Evolutionary conservation across 148 eudicot genomes (phyloP).

Genomic region (Gaultheria prostrata): DNA sequence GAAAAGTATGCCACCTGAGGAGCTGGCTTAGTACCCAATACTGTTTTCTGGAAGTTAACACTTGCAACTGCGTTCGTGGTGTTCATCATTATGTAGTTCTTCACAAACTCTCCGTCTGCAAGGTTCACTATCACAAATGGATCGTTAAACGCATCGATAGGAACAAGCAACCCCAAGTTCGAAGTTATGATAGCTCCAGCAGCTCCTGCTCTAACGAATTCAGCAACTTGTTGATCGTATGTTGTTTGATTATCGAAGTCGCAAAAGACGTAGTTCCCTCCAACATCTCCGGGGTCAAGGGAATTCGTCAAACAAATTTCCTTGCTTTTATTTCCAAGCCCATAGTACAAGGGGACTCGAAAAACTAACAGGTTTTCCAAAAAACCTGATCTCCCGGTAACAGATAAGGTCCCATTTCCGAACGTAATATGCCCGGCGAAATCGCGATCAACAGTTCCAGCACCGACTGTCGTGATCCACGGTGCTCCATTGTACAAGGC

Average conservation of each 20-base stretch:
- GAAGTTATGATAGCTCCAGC: conserved; percentile 18
- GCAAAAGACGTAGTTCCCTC: conserved; percentile 27
- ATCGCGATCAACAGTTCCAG: conserved; percentile 39
- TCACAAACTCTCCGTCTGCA: conserved; percentile 19
- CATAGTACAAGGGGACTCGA: conserved; percentile 24
- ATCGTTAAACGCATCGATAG: too few species aligned
- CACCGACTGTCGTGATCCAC: conserved; percentile 48
- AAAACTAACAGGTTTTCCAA: conserved; percentile 20
- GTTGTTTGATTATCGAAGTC: conserved; percentile 11
- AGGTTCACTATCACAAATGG: conserved; percentile 20
- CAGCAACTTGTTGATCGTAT: background rate
- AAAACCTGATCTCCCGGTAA: conserved; percentile 17
- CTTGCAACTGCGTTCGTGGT: conserved; percentile 4
- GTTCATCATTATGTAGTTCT: conserved; percentile 4
- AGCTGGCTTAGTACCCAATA: too few species aligned
- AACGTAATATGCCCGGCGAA: conserved; percentile 24
- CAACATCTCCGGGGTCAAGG: conserved; percentile 18
- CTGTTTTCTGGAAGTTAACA: conserved; percentile 15
- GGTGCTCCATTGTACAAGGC: conserved; percentile 31
- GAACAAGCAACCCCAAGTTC: too few species aligned
- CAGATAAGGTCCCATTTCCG: conserved; percentile 16
- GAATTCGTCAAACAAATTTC: conserved; percentile 14
- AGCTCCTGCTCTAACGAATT: conserved; percentile 15
- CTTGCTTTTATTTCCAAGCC: conserved; percentile 15
- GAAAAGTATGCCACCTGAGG: conserved; percentile 13